Base-by-base conservation (phyloP, 768 basidiomycete genomes). In the Lentinula aciculospora region DNA sequence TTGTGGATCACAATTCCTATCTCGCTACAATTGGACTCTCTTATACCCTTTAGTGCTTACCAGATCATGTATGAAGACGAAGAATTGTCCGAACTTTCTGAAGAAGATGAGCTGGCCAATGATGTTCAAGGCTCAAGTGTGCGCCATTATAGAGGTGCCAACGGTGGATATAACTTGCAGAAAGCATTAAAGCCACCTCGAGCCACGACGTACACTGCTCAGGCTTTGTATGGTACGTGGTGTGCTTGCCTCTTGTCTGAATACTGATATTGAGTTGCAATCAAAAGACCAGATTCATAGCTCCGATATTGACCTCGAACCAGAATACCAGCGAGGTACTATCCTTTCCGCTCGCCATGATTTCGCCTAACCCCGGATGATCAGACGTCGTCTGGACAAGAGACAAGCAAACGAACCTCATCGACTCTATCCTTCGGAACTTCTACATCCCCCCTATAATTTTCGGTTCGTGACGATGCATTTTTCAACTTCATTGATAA, bases 381-480 rank as follows among this genome's bases (percentile, higher is more conserved):
- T 25, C 58, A 89, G 89, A 85, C 46, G 83, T 92, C 28, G 91
- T 93, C 0, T 93, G 90, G 91, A 76, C 86, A 0, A 86, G 88
- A 59, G 63, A 74, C 2, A 91, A 92, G 68, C 88, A 92, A 66
- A 80, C 85, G 15, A 82, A 82, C 0, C 76, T 93, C 25, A 83
- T 93, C 39, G 91, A 92, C 66, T 89, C 86, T 3, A 76, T 92
- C 15, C 81, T 89, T 58, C 82, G 86, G 42, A 90, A 91, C 65
- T 90, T 85, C 61, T 90, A 89, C 61, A 77, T 90, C 5, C 88
- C 88, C 0, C 88, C 88, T 0, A 72, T 89, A 40, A 88, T 89
- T 21, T 89, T 89, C 56, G 79, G 84, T 57, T 25, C 31, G 56
- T 39, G 8, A 13, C 36, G 15, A 3, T 21, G 4, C 10, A 29